Conservation (phyloP, 768 basidiomycete species). For the Hygrophorus russula region DNA sequence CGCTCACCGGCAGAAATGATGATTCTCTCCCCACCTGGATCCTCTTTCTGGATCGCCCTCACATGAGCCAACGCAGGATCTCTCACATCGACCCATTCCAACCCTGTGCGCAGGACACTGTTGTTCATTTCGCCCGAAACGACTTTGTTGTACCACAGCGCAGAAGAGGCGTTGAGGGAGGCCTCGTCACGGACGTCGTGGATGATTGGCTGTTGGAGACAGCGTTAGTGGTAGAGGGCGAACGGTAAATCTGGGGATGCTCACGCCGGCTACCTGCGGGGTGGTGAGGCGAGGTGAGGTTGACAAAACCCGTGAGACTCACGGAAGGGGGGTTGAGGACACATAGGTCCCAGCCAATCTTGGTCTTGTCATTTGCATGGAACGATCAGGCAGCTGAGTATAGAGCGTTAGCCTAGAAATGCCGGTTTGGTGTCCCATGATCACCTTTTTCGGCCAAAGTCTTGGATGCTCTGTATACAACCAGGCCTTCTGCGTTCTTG, state of each 20-base stretch:
- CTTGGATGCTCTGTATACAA: conserved; percentile 54
- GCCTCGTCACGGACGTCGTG: conserved; percentile 25
- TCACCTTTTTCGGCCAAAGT: conserved; percentile 50
- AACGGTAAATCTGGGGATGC: background rate
- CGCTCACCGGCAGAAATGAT: conserved; percentile 14
- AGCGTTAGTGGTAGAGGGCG: background rate
- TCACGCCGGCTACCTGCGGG: conserved; percentile 20
- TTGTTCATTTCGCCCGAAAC: conserved; percentile 14
- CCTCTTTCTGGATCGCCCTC: conserved; percentile 29
- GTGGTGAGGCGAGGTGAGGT: background rate
- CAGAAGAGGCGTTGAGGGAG: conserved; percentile 29
- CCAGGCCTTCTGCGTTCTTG: conserved; percentile 21
- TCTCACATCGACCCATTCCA: conserved; percentile 29
- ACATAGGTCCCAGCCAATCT: conserved; percentile 39
- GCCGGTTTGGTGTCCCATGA: background rate
- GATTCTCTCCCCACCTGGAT: conserved; percentile 39
- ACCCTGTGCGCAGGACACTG: conserved; percentile 10
- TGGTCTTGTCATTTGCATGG: conserved; percentile 28
- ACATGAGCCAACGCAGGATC: conserved; percentile 40
- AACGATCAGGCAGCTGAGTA: conserved; percentile 30
- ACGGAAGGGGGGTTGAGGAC: conserved; percentile 47
- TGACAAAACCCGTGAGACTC: conserved; percentile 3
- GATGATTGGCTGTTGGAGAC: conserved; percentile 26
- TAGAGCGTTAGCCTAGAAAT: background rate
- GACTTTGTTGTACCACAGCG: conserved; percentile 17